phyloP scores from a whole-genome alignment of 176 grass and related monocot species.

The Otatea glauca region DNA sequence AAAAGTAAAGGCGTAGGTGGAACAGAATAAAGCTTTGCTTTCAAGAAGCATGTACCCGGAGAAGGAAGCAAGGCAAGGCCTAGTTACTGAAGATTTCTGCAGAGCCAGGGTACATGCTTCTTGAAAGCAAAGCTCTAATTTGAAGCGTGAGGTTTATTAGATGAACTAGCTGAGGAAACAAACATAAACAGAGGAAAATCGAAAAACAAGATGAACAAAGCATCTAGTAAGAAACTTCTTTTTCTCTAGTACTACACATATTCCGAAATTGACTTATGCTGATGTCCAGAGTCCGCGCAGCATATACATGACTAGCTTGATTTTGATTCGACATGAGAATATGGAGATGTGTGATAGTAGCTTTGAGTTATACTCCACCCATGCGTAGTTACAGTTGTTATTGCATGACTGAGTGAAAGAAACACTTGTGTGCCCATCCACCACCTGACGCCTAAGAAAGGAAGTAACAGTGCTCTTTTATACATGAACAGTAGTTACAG shows the following conservation, averaged over 20 bases:
- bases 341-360: neutral
- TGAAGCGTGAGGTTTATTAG: neutral
- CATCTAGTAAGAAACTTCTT: constrained; percentile 15
- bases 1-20: neutral
- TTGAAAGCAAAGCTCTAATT: too few species aligned
- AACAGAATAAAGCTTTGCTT: constrained; percentile 39
- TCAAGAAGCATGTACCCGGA: constrained; percentile 52
- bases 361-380: neutral
- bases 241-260: neutral
- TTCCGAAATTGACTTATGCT: neutral
- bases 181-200: neutral
- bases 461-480: constrained; percentile 25
- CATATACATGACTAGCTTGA: neutral
- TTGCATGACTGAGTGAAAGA: constrained; percentile 15
- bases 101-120: too few species aligned
- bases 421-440: constrained; percentile 36
- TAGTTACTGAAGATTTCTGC: neutral
- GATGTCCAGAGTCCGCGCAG: neutral
- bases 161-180: neutral
- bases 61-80: constrained; percentile 52
- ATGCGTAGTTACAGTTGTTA: neutral
- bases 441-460: constrained; percentile 14
- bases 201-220: neutral
- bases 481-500: constrained; percentile 14
- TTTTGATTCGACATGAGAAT: constrained; percentile 12